Evolutionary conservation across 805 yeast genomes (phyloP), one percentile per base, ranked within the genome.

Genomic region (Osmozyma mogii): DNA sequence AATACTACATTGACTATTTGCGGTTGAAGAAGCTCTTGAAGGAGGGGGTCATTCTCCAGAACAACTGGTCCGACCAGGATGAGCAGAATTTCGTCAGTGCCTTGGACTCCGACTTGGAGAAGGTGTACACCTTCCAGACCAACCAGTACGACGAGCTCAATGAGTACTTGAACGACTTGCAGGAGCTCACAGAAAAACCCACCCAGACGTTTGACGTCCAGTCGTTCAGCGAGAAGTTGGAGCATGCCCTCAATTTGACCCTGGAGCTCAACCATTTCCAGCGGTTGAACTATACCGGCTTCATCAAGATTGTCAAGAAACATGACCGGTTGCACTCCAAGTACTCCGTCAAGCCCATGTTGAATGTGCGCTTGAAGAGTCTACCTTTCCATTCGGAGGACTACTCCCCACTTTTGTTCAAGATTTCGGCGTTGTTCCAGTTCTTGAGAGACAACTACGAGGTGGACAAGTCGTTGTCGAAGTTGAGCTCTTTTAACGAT

Each of bases 371-470:
- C 45, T 68, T 92, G 57, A 80, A 79, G 49, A 78, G 78, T 28
- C 66, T 89, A 46, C 97, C 97, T 2, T 82, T 88, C 68, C 92
- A 89, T 56, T 74, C 87, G 12, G 98, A 89, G 61, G 96, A 89
- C 60, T 85, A 89, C 56, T 80, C 94, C 28, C 97, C 98, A 2
- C 66, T 89, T 36, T 62, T 89, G 42, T 83, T 80, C 66, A 78
- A 89, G 50, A 71, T 82, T 28, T 83, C 95, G 7, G 72, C 79
- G 7, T 63, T 89, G 30, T 92, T 84, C 64, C 78, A 84, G 33
- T 79, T 84, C 37, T 62, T 88, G 44, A 72, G 95, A 54, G 89
- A 81, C 43, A 84, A 81, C 56, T 64, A 71, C 42, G 69, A 66
- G 36, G 52, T 72, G 23, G 64, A 67, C 38, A 65, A 62, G 39